Percentiles rank a stretch among this genome's conserved stretches.
These are phyloP conservation scores for Amphicarpaea edgeworthii DNA, from an alignment of 306 rosid species.

Conservation along the genomic window DNA sequence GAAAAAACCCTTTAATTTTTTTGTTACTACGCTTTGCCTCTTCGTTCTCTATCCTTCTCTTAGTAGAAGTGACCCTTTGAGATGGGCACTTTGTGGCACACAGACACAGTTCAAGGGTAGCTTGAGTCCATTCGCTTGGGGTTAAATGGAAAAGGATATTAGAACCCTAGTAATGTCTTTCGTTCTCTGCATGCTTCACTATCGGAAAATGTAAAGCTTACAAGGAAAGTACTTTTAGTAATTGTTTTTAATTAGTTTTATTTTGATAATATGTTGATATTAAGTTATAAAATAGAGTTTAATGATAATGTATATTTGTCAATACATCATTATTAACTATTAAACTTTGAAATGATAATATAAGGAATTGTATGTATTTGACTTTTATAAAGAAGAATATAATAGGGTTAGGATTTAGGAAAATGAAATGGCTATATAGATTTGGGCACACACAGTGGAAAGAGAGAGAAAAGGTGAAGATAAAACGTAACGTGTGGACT, in stretches of 20 bases:
- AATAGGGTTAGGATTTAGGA: background rate
- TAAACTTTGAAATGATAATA: too few relatives aligned
- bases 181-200: conserved; percentile 78
- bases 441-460: conserved; percentile 45
- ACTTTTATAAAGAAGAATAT: background rate
- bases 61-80: conserved; percentile 19
- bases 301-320: too few relatives aligned
- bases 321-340: too few relatives aligned
- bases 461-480: conserved; percentile 45
- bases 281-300: background rate
- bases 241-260: background rate
- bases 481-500: conserved; percentile 83
- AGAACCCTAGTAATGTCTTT: conserved; percentile 71
- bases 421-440: conserved; percentile 45
- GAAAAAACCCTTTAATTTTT: background rate
- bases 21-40: conserved; percentile 53
- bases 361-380: background rate
- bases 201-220: conserved; percentile 37
- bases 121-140: conserved; percentile 28
- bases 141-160: conserved; percentile 35
- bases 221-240: background rate
- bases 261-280: background rate
- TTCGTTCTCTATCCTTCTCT: conserved; percentile 72
- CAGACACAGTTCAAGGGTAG: conserved; percentile 16
- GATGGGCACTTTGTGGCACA: conserved; percentile 21